Base-by-base conservation (phyloP, 1,284 basidiomycete species). In the Termitomyces sp. region DNA sequence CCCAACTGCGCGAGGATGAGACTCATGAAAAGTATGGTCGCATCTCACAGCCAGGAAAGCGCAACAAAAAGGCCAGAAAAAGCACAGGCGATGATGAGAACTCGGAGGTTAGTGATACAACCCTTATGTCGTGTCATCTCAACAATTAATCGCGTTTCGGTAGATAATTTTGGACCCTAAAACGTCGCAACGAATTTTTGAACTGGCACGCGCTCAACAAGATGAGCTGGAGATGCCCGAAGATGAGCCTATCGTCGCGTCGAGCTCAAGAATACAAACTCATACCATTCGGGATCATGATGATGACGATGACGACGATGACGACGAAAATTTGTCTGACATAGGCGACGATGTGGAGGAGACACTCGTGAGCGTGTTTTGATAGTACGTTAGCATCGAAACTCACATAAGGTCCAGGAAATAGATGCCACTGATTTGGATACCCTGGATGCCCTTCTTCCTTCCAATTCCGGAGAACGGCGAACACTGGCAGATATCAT, bases 401-500 rank as follows among this genome's bases (percentile, higher is more conserved):
- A 13, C 49, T 49, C 43, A 57, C 26, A 42, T 28, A 44, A 47
- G n/a, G 35, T 49, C 18, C 65, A 95, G 92, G 84, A 94, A 78
- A 89, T 97, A 65, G 93, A 97, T 72, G 84, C 88, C 56, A 83
- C 78, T 57, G 94, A 97, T 70, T 77, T 95, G 68, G 82, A 87
- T 59, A 85, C 91, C 9, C 75, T 97, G 19, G 92, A 96, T 60
- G 79, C 85, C 11, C 75, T 96, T 19, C 78, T 90, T 40, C 90
- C 89, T 33, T 70, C 81, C 9, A 87, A 84, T 68, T 73, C 81
- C 16, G 81, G 80, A 26, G 85, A 87, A 64, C 83, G 91, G 31
- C 81, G 83, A 66, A 97, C 93, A 4, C 76, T 99, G 16, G 96
- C 96, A 19, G 96, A 99, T 68, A 77, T 99, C 34, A 99, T 99